Conservation (phyloP, 2,329 filamentous ascomycete genomes). For the Plenodomus biglobosus region DNA sequence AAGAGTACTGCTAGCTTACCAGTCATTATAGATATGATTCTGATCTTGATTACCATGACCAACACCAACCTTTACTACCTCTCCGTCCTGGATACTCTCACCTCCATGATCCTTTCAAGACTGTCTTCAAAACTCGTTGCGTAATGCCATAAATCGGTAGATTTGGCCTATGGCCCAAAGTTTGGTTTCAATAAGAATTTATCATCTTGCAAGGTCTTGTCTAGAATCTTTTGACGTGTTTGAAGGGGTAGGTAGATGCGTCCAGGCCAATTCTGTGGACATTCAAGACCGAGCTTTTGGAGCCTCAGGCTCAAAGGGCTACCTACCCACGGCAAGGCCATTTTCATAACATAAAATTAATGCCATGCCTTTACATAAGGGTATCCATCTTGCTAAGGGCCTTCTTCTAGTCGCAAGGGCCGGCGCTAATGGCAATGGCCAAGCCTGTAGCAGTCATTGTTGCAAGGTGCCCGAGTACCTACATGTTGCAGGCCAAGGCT, state of each 20-base stretch:
- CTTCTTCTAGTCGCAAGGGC: slow-evolving; percentile 34
- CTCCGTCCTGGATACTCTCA: too few species aligned
- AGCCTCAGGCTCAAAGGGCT: slow-evolving; percentile 55
- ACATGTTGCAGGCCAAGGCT: not conserved
- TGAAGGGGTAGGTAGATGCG: slow-evolving; percentile 47
- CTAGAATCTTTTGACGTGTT: slow-evolving; percentile 52
- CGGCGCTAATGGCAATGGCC: slow-evolving; percentile 39
- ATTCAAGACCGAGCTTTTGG: slow-evolving; percentile 50
- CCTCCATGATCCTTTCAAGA: slow-evolving; percentile 52
- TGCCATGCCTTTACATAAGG: slow-evolving; percentile 56
- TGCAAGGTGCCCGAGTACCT: not conserved
- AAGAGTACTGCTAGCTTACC: not conserved
- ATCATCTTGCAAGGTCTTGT: slow-evolving; percentile 54
- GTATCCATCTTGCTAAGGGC: too few species aligned
- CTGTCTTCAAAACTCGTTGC: slow-evolving; percentile 57
- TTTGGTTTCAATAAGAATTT: slow-evolving; percentile 49
- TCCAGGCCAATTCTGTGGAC: too few species aligned
- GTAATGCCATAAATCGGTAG: slow-evolving; percentile 61
- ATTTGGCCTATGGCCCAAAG: slow-evolving; percentile 55
- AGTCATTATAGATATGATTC: too few species aligned
- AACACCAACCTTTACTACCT: slow-evolving; percentile 59
- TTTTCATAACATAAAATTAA: slow-evolving; percentile 59
- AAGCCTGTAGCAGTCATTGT: slow-evolving; percentile 35
- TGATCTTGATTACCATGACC: too few species aligned
- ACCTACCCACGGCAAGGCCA: too few species aligned